Evolutionary conservation across 1,139 yeast genomes (phyloP).

Genomic region (Yamadazyma atmosphaerica): DNA sequence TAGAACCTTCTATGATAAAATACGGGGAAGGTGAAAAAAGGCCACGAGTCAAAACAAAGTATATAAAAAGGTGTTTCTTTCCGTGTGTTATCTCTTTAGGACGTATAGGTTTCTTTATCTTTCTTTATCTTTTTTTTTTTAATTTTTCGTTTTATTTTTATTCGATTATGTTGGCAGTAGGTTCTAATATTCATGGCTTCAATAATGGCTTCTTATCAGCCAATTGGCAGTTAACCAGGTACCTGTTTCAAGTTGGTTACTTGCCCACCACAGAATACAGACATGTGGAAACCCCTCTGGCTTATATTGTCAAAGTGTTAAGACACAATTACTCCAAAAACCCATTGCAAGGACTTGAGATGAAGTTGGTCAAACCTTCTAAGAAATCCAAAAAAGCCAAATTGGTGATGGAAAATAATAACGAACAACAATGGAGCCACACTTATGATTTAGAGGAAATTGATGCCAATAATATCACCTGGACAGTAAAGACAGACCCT

Average conservation of each 20-base stretch:
- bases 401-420: slow-evolving; percentile 1
- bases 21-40: no score
- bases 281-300: background rate
- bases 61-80: no score
- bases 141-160: background rate
- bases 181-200: background rate
- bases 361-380: slow-evolving; percentile 2
- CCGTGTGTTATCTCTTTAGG: no score
- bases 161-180: background rate
- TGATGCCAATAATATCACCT: slow-evolving; percentile 3
- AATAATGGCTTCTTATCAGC: background rate
- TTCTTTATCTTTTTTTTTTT: background rate
- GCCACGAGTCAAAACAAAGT: no score
- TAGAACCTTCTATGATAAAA: no score
- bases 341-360: slow-evolving; percentile 1
- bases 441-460: slow-evolving; percentile 5
- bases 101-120: no score
- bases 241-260: background rate
- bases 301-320: background rate
- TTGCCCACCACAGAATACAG: background rate
- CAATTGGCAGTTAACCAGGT: background rate
- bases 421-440: background rate
- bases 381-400: background rate
- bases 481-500: background rate
- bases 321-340: background rate